A percentile compares a stretch with the other conserved stretches of the same genome.
Evolutionary conservation across 2,329 filamentous ascomycete species (phyloP).

Genomic region (Fusarium tricinctum): DNA sequence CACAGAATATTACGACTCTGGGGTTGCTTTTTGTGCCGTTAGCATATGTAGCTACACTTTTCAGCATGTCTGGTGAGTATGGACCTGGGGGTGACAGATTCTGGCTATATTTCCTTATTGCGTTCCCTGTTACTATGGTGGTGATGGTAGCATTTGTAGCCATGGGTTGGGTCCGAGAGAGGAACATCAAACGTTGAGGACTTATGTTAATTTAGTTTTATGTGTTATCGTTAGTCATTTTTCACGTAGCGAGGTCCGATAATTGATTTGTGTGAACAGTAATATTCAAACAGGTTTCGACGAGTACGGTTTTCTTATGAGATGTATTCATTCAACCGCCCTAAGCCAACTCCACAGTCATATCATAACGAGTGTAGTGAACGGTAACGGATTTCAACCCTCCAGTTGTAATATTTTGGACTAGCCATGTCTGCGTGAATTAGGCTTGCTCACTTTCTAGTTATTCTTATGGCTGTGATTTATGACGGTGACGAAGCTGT

Average conservation of each 20-base stretch:
- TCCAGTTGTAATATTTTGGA: too few species aligned
- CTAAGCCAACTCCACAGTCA: neutral
- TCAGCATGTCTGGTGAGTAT: constrained; percentile 4
- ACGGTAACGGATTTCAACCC: neutral
- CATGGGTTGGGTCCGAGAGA: neutral
- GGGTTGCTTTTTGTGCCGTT: constrained; percentile 1
- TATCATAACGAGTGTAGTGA: neutral
- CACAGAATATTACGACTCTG: neutral
- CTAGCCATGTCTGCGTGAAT: too few species aligned
- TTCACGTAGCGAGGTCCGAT: neutral
- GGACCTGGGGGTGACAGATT: neutral
- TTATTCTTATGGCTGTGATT: too few species aligned
- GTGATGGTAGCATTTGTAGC: neutral
- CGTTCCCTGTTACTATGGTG: neutral
- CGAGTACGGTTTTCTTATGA: neutral
- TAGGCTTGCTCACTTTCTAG: too few species aligned
- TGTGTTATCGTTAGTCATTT: neutral
- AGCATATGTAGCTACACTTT: constrained; percentile 8
- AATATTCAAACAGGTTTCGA: neutral
- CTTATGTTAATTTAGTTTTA: neutral
- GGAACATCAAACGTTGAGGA: neutral
- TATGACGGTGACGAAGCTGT: too few species aligned
- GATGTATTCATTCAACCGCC: neutral
- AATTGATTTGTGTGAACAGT: neutral
- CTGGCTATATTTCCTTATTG: constrained; percentile 4